Conservation (phyloP, 2,329 filamentous ascomycete species). For the Cladobotryum protrusum region DNA sequence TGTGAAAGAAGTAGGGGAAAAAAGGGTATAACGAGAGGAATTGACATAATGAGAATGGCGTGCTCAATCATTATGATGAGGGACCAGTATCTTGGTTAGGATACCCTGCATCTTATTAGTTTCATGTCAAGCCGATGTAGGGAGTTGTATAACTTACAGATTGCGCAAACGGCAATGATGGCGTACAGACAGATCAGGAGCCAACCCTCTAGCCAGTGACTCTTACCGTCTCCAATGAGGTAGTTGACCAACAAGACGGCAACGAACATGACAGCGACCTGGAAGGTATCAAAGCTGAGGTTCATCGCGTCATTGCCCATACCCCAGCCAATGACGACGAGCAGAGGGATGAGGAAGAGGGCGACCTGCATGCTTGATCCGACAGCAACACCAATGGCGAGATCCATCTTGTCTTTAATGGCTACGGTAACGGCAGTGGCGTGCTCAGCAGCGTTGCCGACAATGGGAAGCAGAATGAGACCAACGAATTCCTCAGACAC, state of each 20-base stretch:
- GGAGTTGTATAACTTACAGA: conserved; percentile 43
- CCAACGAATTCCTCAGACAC: conserved; percentile 72
- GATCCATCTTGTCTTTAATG: conserved; percentile 79
- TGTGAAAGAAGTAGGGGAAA: not conserved
- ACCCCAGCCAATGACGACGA: conserved; percentile 74
- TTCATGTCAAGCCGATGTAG: not conserved
- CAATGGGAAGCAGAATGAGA: conserved; percentile 72
- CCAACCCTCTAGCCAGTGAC: conserved; percentile 75
- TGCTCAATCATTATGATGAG: not conserved
- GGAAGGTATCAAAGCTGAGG: conserved; percentile 81
- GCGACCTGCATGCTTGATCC: conserved; percentile 77
- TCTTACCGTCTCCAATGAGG: conserved; percentile 74
- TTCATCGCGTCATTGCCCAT: conserved; percentile 68
- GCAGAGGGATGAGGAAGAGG: conserved; percentile 69
- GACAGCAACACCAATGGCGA: conserved; percentile 74
- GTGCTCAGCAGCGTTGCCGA: conserved; percentile 79
- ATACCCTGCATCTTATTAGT: conserved; percentile 7
- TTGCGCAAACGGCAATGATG: conserved; percentile 67
- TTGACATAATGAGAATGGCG: too few relatives aligned
- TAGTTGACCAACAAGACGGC: conserved; percentile 82
- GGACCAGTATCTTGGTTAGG: conserved; percentile 6
- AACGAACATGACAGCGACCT: conserved; percentile 79
- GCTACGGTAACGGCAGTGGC: conserved; percentile 75
- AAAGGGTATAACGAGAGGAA: not conserved
- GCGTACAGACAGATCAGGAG: conserved; percentile 70